Conservation (phyloP, 768 basidiomycete genomes). For the Gloeopeniophorella convolvens region DNA sequence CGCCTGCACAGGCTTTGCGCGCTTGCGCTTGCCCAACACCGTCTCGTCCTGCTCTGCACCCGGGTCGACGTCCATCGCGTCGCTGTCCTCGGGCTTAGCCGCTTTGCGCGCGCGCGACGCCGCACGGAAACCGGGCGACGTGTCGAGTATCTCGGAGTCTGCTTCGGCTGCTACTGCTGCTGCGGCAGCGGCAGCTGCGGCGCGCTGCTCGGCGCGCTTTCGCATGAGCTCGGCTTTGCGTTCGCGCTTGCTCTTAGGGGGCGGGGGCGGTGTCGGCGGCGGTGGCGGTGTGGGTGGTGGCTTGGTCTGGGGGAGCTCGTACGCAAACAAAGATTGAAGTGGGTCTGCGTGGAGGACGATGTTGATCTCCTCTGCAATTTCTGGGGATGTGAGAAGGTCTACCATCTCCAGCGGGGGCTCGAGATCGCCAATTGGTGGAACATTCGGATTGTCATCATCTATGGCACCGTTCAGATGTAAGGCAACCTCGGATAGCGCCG, state of each 20-base stretch:
- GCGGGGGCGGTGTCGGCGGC: constrained; percentile 30
- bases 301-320: constrained; percentile 56
- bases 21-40: constrained; percentile 18
- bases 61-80: neutral
- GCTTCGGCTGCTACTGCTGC: neutral
- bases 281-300: constrained; percentile 54
- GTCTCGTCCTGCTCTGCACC: constrained; percentile 8
- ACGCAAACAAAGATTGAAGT: constrained; percentile 59
- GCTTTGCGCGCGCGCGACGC: constrained; percentile 42
- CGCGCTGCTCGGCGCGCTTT: constrained; percentile 10
- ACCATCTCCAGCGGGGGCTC: constrained; percentile 62
- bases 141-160: constrained; percentile 29
- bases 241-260: constrained; percentile 28
- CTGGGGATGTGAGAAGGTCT: constrained; percentile 46
- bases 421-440: constrained; percentile 52
- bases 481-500: constrained; percentile 10
- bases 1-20: constrained; percentile 15
- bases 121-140: constrained; percentile 40
- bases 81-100: constrained; percentile 30
- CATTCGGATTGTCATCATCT: neutral
- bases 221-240: constrained; percentile 11
- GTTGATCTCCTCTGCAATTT: constrained; percentile 48
- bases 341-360: constrained; percentile 53
- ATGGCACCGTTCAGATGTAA: neutral
- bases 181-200: neutral